Conservation (phyloP, 2,329 filamentous ascomycete genomes). For the Aureobasidium sp. region DNA sequence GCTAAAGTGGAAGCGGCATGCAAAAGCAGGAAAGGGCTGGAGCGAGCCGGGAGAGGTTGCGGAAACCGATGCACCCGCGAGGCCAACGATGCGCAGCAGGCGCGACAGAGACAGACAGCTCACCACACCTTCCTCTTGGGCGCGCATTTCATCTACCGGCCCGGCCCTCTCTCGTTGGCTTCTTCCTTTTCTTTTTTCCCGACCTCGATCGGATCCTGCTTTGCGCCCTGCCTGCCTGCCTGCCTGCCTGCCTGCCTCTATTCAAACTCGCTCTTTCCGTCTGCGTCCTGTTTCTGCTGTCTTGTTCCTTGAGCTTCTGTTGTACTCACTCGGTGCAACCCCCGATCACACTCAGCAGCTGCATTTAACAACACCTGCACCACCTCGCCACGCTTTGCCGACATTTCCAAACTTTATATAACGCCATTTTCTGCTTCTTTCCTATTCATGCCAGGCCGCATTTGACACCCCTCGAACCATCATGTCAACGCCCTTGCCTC, state of each 20-base stretch:
- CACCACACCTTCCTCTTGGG: neutral
- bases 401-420: neutral
- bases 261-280: neutral
- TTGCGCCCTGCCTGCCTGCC: neutral
- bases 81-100: neutral
- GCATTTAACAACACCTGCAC: neutral
- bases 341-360: conserved; percentile 1
- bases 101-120: neutral
- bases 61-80: neutral
- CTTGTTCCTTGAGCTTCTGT: neutral
- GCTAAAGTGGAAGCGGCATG: conserved; percentile 3
- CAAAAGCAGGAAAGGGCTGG: neutral
- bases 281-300: neutral
- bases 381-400: neutral
- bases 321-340: neutral
- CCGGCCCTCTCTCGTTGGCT: neutral
- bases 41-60: neutral
- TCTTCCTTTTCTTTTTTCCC: neutral
- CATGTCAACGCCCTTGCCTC: conserved; percentile 40
- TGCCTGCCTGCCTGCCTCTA: neutral
- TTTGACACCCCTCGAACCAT: neutral
- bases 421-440: neutral
- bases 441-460: neutral
- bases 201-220: neutral
- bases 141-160: conserved; percentile 1